Percentiles rank a stretch among this genome's conserved stretches.
These are phyloP conservation scores for Claviceps citrina DNA, from an alignment of 2,329 filamentous ascomycete species.

Conservation along the genomic window DNA sequence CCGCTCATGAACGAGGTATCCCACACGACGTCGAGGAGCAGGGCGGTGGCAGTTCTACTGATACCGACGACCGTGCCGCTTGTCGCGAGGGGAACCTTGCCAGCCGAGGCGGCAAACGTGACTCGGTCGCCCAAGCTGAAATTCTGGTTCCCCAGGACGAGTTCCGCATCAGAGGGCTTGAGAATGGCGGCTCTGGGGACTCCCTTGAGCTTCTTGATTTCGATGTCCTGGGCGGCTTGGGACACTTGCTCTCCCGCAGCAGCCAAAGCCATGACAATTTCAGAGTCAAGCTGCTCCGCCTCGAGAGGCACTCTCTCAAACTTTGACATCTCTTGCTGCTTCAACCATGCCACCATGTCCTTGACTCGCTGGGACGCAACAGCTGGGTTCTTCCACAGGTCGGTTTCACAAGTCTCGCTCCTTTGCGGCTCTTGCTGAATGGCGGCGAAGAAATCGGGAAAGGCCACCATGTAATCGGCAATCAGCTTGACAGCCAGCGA, in stretches of 20 bases:
- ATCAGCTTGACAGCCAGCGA: slow-evolving; percentile 67
- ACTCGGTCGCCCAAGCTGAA: slow-evolving; percentile 82
- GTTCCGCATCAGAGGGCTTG: slow-evolving; percentile 91
- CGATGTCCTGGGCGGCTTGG: slow-evolving; percentile 33
- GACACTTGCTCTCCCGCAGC: slow-evolving; percentile 51
- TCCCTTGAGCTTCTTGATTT: slow-evolving; percentile 56
- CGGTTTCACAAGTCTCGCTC: slow-evolving; percentile 68
- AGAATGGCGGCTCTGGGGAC: slow-evolving; percentile 78
- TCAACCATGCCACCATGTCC: slow-evolving; percentile 87
- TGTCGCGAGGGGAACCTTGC: slow-evolving; percentile 85
- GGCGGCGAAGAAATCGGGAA: slow-evolving; percentile 87
- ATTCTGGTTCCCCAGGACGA: slow-evolving; percentile 69
- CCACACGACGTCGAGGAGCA: slow-evolving; percentile 82
- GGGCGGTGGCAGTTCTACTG: slow-evolving; percentile 68
- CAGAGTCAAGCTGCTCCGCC: slow-evolving; percentile 88
- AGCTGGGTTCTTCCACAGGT: slow-evolving; percentile 64
- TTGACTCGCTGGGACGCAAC: slow-evolving; percentile 69
- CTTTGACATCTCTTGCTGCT: slow-evolving; percentile 75
- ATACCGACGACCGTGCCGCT: slow-evolving; percentile 90
- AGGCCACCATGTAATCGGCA: slow-evolving; percentile 77
- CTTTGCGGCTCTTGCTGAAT: slow-evolving; percentile 75
- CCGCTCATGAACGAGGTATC: slow-evolving; percentile 95
- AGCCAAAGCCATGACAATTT: slow-evolving; percentile 70
- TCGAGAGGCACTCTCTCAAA: slow-evolving; percentile 95
- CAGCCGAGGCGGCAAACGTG: slow-evolving; percentile 81